Base-by-base conservation (phyloP, 1,139 yeast species). In the Suzukiozyma palmioleophila region DNA sequence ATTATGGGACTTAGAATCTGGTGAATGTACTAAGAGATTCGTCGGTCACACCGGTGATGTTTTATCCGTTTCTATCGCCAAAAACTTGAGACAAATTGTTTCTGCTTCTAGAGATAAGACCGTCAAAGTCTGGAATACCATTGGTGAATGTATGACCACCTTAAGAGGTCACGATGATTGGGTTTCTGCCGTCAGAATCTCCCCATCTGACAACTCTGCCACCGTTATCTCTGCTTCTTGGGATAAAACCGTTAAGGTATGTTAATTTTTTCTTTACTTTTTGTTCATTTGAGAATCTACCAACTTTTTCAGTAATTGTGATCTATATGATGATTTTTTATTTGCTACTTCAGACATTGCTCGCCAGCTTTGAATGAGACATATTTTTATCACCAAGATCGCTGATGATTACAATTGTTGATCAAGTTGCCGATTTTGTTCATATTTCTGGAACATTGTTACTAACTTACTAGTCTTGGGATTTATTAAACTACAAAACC, bases 281-380 rank as follows among this genome's bases (percentile, higher is more conserved):
- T 37, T 18, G 11, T 22, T 18, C 26, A 22, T 21, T 28, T 28
- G 13, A 10, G 4, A 15, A 21, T 26, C 32, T 28, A 36, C 29
- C 37, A n/a, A 22, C 31, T 33, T 28, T 18, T 29, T 39, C 24
- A 29, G 37, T 30, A 25, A 35, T 39, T 29, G 21, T 26, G 18
- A 13, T 11, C 13, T 21, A 33, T 55, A 77, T 83, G 92, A 83
- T 84, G 90, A 67, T 56, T 57, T 50, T 67, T 81, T 89, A 90
- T 90, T 92, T 90, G 98, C 98, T 92, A 92, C 98, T 92, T 90
- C 97, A 79, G 98, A 92, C 88, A 88, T 57, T 69, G 70, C 66
- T 59, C 59, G 63, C 64, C 54, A 56, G 69, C 71, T 69, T 65
- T 84, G 95, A 79, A 88, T 92, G 98, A 92, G 97, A 90, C 96